phyloP scores from a whole-genome alignment of 768 basidiomycete species.

The Kwoniella europaea region DNA sequence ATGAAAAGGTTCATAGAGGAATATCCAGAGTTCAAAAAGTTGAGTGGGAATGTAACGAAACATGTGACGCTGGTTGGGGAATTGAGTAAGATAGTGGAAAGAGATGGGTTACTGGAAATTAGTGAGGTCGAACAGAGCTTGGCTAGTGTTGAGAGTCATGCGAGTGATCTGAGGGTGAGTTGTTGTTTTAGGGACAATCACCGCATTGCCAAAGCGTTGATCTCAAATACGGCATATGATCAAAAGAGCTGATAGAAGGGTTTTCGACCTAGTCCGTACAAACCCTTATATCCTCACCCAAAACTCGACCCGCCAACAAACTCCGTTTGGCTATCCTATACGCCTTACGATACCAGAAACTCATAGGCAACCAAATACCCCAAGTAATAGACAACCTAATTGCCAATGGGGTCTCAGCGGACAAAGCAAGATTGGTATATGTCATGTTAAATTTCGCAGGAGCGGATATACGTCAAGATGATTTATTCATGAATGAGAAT shows the following conservation, averaged over 20 bases:
- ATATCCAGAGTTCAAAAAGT: slow-evolving; percentile 94
- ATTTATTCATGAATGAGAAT: slow-evolving; percentile 93
- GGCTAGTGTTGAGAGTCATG: slow-evolving; percentile 80
- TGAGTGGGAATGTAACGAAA: slow-evolving; percentile 98
- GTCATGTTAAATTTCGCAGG: slow-evolving; percentile 90
- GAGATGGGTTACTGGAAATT: slow-evolving; percentile 82
- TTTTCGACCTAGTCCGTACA: slow-evolving; percentile 68
- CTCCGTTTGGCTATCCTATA: slow-evolving; percentile 88
- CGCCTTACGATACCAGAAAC: slow-evolving; percentile 92
- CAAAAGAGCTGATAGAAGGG: neutral
- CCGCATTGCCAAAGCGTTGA: too few relatives aligned
- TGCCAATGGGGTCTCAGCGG: slow-evolving; percentile 62
- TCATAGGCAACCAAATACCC: slow-evolving; percentile 78
- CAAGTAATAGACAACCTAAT: slow-evolving; percentile 61
- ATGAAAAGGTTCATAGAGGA: slow-evolving; percentile 99
- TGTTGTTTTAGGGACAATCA: neutral
- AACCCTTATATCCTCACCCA: slow-evolving; percentile 70
- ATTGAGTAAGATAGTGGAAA: slow-evolving; percentile 83
- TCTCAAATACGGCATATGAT: neutral
- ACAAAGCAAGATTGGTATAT: slow-evolving; percentile 68
- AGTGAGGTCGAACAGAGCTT: slow-evolving; percentile 96
- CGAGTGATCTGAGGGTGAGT: slow-evolving; percentile 78
- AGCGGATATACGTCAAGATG: slow-evolving; percentile 94
- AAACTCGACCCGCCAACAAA: slow-evolving; percentile 78
- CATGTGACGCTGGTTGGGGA: slow-evolving; percentile 97